These are phyloP conservation scores for Dissophora globulifera DNA, from an alignment of 192 early-diverging fungal genomes.

Conservation along the genomic window DNA sequence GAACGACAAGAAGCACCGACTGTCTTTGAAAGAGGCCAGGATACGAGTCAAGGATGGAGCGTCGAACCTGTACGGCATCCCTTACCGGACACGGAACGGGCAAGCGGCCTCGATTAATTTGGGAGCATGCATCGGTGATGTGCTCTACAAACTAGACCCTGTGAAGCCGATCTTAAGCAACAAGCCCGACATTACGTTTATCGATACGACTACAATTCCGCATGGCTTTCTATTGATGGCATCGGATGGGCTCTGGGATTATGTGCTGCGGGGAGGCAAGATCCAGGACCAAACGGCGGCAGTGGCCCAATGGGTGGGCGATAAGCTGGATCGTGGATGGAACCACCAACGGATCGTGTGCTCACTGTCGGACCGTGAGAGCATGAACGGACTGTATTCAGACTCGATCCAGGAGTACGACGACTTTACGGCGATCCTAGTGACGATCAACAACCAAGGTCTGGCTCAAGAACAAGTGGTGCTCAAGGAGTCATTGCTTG, in stretches of 20 bases:
- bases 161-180: slow-evolving; percentile 57
- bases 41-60: slow-evolving; percentile 58
- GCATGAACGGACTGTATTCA: slow-evolving; percentile 56
- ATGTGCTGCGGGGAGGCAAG: slow-evolving; percentile 58
- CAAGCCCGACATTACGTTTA: slow-evolving; percentile 65
- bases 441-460: slow-evolving; percentile 14
- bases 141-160: slow-evolving; percentile 65
- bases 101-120: slow-evolving; percentile 61
- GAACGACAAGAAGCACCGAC: slow-evolving; percentile 61
- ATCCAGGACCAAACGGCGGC: slow-evolving; percentile 62
- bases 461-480: neutral
- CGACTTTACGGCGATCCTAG: slow-evolving; percentile 65
- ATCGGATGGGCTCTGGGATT: slow-evolving; percentile 67
- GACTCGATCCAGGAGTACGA: slow-evolving; percentile 66
- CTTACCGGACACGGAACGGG: slow-evolving; percentile 45
- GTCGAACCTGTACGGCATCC: slow-evolving; percentile 49
- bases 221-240: slow-evolving; percentile 65
- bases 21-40: slow-evolving; percentile 62
- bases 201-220: slow-evolving; percentile 37
- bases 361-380: slow-evolving; percentile 63
- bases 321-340: slow-evolving; percentile 63
- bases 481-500: neutral
- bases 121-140: slow-evolving; percentile 65
- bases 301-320: slow-evolving; percentile 59
- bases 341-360: slow-evolving; percentile 55